phyloP scores from a whole-genome alignment of 371 early-diverging fungal genomes.

The Mortierella sp. region DNA sequence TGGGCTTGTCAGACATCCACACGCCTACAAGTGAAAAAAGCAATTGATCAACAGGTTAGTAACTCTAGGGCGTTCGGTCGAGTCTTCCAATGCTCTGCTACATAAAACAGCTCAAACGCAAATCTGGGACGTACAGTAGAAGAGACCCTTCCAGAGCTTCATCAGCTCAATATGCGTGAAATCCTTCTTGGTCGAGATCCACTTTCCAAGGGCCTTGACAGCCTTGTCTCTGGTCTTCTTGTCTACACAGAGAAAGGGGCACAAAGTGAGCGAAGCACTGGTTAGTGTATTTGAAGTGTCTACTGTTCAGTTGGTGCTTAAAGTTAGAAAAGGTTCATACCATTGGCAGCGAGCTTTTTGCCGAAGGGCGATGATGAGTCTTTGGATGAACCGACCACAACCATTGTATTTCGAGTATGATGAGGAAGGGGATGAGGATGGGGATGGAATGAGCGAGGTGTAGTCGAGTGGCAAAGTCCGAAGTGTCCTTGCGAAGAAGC shows the following conservation, averaged over 20 bases:
- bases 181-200: conserved; percentile 69
- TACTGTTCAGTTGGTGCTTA: not conserved
- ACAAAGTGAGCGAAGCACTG: not conserved
- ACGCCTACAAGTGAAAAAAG: conserved; percentile 67
- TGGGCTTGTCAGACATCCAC: conserved; percentile 97
- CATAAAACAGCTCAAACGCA: not conserved
- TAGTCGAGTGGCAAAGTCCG: not conserved
- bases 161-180: conserved; percentile 77
- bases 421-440: not conserved
- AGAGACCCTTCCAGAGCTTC: conserved; percentile 95
- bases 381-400: conserved; percentile 46
- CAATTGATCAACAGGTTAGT: not conserved
- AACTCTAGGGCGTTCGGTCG: not conserved
- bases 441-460: not conserved
- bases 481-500: not conserved
- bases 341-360: conserved; percentile 75
- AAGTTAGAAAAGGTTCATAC: conserved; percentile 41
- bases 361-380: conserved; percentile 67
- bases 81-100: not conserved
- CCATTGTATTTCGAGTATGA: conserved; percentile 26
- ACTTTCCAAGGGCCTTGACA: conserved; percentile 73
- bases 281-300: not conserved
- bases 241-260: conserved; percentile 62
- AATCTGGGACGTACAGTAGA: conserved; percentile 80
- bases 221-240: conserved; percentile 90